Percentiles rank a stretch among this genome's conserved stretches.
Conservation (phyloP, 306 rosid genomes). For the Sicyos edulis region DNA sequence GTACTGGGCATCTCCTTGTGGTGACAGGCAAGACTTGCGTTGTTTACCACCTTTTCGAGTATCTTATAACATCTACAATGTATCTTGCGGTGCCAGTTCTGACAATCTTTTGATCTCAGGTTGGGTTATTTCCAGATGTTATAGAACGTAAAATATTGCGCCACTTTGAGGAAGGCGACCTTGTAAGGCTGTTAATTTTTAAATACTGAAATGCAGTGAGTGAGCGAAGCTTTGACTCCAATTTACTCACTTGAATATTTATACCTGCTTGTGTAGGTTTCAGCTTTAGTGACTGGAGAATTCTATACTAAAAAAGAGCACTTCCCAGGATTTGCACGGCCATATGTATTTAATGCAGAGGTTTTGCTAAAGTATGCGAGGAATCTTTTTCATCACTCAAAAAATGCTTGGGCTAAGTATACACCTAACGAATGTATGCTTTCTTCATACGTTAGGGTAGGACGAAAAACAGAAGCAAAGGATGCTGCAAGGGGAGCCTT, state of each 20-base stretch:
- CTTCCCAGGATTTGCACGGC: constrained; percentile 94
- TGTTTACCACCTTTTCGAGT: background rate
- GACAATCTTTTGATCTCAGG: constrained; percentile 41
- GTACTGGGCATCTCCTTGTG: background rate
- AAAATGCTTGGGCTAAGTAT: constrained; percentile 9
- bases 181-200: constrained; percentile 34
- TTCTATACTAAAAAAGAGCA: constrained; percentile 88
- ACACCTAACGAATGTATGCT: constrained; percentile 23
- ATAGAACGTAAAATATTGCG: constrained; percentile 74
- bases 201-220: background rate
- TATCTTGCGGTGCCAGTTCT: constrained; percentile 10
- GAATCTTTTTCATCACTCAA: constrained; percentile 19
- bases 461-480: constrained; percentile 74
- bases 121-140: constrained; percentile 94
- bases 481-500: constrained; percentile 93
- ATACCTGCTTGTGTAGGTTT: constrained; percentile 51
- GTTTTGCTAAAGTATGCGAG: constrained; percentile 69
- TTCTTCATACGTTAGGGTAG: constrained; percentile 45
- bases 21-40: background rate
- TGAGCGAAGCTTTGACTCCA: background rate
- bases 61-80: background rate
- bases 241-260: background rate
- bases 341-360: constrained; percentile 87
- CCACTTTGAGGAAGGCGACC: constrained; percentile 89
- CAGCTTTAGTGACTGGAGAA: constrained; percentile 86